These are phyloP conservation scores for Aplosporella prunicola DNA, from an alignment of 2,329 filamentous ascomycete species.

Conservation along the genomic window DNA sequence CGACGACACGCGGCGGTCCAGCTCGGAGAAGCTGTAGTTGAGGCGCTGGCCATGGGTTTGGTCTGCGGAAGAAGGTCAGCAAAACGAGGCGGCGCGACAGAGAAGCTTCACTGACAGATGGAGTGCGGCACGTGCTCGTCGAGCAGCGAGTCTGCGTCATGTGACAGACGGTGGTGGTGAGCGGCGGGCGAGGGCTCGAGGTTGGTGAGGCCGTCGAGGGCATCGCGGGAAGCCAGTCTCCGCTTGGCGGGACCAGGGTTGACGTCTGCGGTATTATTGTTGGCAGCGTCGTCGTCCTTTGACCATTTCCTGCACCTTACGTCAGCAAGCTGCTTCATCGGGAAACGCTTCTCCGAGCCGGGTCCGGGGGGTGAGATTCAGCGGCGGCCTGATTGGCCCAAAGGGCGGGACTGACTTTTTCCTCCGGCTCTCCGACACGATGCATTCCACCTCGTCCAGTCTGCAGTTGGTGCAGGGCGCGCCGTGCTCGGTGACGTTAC, in stretches of 20 bases:
- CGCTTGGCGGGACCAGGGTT: constrained; percentile 20
- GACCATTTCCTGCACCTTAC: constrained; percentile 30
- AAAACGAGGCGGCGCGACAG: background rate
- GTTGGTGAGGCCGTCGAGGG: constrained; percentile 24
- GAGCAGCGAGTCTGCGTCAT: constrained; percentile 35
- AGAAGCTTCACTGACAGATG: constrained; percentile 46
- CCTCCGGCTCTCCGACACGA: constrained; percentile 62
- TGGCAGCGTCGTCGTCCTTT: constrained; percentile 30
- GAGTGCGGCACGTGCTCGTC: constrained; percentile 54
- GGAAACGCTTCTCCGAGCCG: constrained; percentile 4
- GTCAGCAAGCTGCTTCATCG: constrained; percentile 5
- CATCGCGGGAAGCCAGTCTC: constrained; percentile 30
- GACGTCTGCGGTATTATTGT: constrained; percentile 14
- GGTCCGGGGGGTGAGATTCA: background rate
- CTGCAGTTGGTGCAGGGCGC: constrained; percentile 82
- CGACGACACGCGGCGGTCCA: constrained; percentile 36
- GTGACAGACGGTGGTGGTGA: constrained; percentile 26
- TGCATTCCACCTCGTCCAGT: constrained; percentile 68
- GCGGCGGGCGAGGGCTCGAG: constrained; percentile 22
- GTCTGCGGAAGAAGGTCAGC: constrained; percentile 27
- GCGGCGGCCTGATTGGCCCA: constrained; percentile 7
- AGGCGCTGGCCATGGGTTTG: constrained; percentile 38
- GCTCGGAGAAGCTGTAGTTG: constrained; percentile 31
- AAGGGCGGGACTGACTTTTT: constrained; percentile 57
- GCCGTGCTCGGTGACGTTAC: constrained; percentile 81